Percentiles rank a stretch among this genome's conserved stretches.
phyloP scores from a whole-genome alignment of 2,329 filamentous ascomycete genomes.

The Colletotrichum sp. region DNA sequence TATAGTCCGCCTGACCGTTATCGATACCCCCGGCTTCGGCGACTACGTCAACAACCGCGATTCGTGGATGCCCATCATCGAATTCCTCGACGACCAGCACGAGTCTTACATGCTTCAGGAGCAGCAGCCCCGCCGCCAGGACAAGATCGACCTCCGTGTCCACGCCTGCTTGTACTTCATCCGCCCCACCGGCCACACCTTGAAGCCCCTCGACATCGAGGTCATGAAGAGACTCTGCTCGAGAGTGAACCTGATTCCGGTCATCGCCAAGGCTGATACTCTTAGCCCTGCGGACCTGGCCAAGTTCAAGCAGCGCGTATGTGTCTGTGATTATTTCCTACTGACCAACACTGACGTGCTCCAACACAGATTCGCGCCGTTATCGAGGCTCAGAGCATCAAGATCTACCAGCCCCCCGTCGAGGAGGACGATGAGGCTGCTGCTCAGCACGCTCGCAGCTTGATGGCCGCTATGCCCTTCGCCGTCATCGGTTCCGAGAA shows the following conservation, averaged over 20 bases:
- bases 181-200: constrained; percentile 94
- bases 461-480: constrained; percentile 98
- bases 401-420: constrained; percentile 97
- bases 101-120: constrained; percentile 99
- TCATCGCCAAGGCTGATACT: constrained; percentile 98
- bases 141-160: constrained; percentile 99
- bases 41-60: constrained; percentile 99
- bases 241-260: constrained; percentile 96
- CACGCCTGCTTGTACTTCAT: constrained; percentile 99
- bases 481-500: constrained; percentile 99
- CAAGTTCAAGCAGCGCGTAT: constrained; percentile 93
- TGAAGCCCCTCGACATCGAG: constrained; percentile 99
- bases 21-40: constrained; percentile 98
- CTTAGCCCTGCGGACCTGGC: constrained; percentile 90
- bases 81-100: constrained; percentile 99
- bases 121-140: constrained; percentile 95
- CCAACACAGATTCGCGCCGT: constrained; percentile 81
- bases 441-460: constrained; percentile 89
- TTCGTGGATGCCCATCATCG: constrained; percentile 99
- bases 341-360: neutral
- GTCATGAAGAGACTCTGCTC: constrained; percentile 99
- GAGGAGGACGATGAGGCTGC: constrained; percentile 99
- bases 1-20: constrained; percentile 94
- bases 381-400: constrained; percentile 98
- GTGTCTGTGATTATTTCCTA: constrained; percentile 33